phyloP scores from a whole-genome alignment of 768 basidiomycete genomes.

The Leccinum barrowsii region DNA sequence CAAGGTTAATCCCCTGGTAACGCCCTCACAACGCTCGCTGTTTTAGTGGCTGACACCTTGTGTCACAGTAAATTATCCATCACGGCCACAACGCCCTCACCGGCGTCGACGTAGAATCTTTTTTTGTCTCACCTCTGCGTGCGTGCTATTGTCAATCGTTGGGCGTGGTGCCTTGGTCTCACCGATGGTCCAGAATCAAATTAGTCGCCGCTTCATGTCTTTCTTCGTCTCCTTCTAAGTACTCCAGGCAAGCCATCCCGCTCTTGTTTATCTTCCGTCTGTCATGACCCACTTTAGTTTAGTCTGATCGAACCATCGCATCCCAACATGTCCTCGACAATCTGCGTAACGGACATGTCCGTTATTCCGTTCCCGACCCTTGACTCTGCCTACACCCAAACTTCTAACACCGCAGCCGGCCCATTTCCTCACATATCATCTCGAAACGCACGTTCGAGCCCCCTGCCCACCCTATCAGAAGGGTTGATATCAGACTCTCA shows the following conservation, averaged over 20 bases:
- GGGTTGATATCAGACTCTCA: slow-evolving; percentile 9
- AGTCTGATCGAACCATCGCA: background rate
- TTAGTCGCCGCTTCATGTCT: slow-evolving; percentile 15
- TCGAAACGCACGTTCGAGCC: slow-evolving; percentile 29
- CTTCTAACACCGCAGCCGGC: slow-evolving; percentile 52
- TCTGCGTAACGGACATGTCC: slow-evolving; percentile 24
- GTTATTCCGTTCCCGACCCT: slow-evolving; percentile 27
- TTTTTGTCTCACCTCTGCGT: slow-evolving; percentile 4
- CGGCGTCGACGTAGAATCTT: slow-evolving; percentile 1
- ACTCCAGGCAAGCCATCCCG: slow-evolving; percentile 2
- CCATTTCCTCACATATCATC: slow-evolving; percentile 67
- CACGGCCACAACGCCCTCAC: slow-evolving; percentile 6
- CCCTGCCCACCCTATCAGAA: slow-evolving; percentile 13
- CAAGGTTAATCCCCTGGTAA: slow-evolving; percentile 6
- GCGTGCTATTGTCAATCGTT: slow-evolving; percentile 6
- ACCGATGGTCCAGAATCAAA: slow-evolving; percentile 14
- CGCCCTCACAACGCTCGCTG: background rate
- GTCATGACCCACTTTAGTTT: background rate
- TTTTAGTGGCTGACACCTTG: slow-evolving; percentile 9
- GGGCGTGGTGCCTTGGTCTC: slow-evolving; percentile 6
- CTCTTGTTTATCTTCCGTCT: background rate
- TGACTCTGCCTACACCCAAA: slow-evolving; percentile 26
- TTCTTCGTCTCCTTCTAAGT: slow-evolving; percentile 15
- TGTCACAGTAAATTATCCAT: slow-evolving; percentile 18
- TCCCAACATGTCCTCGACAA: slow-evolving; percentile 20